A percentile compares a stretch with the other conserved stretches of the same genome.
These are phyloP conservation scores for Rhodotorula sp. DNA, from an alignment of 1,284 basidiomycete species.

Conservation along the genomic window DNA sequence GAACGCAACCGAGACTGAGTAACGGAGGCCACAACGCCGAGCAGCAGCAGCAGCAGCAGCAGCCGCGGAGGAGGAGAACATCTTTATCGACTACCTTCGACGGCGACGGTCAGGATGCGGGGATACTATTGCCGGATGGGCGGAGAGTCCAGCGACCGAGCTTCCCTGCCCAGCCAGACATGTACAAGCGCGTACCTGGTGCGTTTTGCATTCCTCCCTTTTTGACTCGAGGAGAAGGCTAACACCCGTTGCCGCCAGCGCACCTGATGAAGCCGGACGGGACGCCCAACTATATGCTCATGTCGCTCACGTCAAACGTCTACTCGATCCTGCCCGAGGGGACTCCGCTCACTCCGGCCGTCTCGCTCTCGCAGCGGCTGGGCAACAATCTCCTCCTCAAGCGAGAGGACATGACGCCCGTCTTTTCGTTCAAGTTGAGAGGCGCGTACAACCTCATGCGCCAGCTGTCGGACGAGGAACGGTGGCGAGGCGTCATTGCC, in stretches of 20 bases:
- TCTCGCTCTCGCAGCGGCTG: conserved; percentile 70
- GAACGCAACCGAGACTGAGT: conserved; percentile 9
- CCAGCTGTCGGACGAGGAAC: conserved; percentile 76
- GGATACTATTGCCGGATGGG: conserved; percentile 29
- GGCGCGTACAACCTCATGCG: conserved; percentile 99
- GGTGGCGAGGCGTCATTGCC: conserved; percentile 96
- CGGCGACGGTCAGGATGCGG: neutral
- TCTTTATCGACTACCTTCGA: too few species aligned
- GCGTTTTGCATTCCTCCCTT: neutral
- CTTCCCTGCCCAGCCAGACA: conserved; percentile 17
- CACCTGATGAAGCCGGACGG: conserved; percentile 38
- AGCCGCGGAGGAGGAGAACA: neutral
- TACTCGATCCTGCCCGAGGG: conserved; percentile 39
- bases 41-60: neutral
- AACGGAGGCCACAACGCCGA: neutral
- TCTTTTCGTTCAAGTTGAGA: conserved; percentile 98
- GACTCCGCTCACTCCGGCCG: conserved; percentile 36
- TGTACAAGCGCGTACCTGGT: conserved; percentile 31
- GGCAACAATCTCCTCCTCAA: conserved; percentile 96
- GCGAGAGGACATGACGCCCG: conserved; percentile 90
- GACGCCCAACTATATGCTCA: conserved; percentile 39
- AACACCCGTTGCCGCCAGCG: neutral
- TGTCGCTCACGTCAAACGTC: conserved; percentile 33
- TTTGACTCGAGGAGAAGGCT: too few species aligned
- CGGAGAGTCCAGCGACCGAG: conserved; percentile 14